These are phyloP conservation scores for Cenchrus fungigraminus DNA, from an alignment of 176 grass and related monocot species.

Conservation along the genomic window DNA sequence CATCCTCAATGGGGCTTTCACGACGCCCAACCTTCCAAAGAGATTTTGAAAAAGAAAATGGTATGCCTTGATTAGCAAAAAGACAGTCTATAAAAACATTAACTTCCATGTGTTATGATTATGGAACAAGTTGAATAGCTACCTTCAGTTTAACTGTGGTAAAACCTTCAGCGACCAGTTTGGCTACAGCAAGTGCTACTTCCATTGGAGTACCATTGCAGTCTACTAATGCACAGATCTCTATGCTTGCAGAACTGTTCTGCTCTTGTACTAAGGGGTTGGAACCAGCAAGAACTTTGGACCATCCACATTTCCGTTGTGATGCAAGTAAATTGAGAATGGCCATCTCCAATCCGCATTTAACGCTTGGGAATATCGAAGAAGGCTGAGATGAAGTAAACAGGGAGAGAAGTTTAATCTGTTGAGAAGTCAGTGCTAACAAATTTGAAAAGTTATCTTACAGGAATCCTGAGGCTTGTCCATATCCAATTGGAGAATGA, in stretches of 20 bases:
- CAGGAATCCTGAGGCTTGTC: constrained; percentile 75
- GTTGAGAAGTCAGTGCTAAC: constrained; percentile 22
- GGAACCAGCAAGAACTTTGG: constrained; percentile 60
- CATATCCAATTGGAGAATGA: constrained; percentile 98
- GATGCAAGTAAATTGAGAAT: constrained; percentile 87
- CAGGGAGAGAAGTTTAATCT: constrained; percentile 19
- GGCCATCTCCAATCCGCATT: constrained; percentile 93
- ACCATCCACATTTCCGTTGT: constrained; percentile 51
- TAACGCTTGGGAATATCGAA: constrained; percentile 88
- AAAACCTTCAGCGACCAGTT: constrained; percentile 84
- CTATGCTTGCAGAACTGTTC: constrained; percentile 54
- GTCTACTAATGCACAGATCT: constrained; percentile 90
- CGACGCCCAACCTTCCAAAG: constrained; percentile 73
- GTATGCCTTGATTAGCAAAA: constrained; percentile 6
- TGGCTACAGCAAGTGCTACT: constrained; percentile 70
- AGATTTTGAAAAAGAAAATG: constrained; percentile 6
- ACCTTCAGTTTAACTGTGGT: constrained; percentile 96
- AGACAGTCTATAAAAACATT: not conserved
- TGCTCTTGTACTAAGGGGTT: constrained; percentile 36
- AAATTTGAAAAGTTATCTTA: constrained; percentile 52
- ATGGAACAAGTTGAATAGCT: constrained; percentile 27
- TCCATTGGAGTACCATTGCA: constrained; percentile 70
- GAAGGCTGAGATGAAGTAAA: constrained; percentile 61
- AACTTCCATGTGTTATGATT: constrained; percentile 1
- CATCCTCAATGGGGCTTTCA: constrained; percentile 85